These are phyloP conservation scores for Beauveria rudraprayagi DNA, from an alignment of 2,329 filamentous ascomycete species.

Conservation along the genomic window DNA sequence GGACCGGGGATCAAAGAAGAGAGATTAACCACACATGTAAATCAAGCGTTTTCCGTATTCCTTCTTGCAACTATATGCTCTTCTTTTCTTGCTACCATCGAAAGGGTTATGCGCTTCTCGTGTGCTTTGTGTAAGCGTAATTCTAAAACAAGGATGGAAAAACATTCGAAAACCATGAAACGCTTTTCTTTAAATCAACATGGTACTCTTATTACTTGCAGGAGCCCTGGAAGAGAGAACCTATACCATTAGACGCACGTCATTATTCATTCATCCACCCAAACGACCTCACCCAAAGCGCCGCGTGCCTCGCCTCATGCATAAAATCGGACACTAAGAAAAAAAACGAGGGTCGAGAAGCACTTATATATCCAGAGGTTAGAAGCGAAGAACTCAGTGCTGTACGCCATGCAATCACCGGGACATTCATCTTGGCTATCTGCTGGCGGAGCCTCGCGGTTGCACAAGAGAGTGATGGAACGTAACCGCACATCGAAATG, in stretches of 20 bases:
- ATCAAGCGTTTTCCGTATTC: background rate
- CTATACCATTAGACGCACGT: conserved; percentile 1
- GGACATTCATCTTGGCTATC: background rate
- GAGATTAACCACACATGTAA: conserved; percentile 18
- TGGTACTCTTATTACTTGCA: background rate
- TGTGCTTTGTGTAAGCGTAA: background rate
- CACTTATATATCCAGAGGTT: background rate
- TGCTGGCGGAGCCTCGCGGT: background rate
- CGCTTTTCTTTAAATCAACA: background rate
- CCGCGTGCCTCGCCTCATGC: conserved; percentile 2
- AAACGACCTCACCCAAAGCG: background rate
- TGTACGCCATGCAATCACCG: background rate
- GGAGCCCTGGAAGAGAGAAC: background rate
- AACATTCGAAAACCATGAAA: background rate
- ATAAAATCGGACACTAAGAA: background rate
- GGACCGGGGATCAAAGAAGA: conserved; percentile 29
- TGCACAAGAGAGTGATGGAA: background rate
- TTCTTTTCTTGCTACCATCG: background rate
- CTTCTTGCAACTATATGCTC: background rate
- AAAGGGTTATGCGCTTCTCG: background rate
- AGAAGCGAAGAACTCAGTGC: background rate
- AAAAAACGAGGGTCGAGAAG: background rate
- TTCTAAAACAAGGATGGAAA: background rate
- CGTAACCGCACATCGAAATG: background rate
- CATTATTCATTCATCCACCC: conserved; percentile 9